Base-by-base conservation (phyloP, 148 eudicot genomes). In the Rhododendron griersonianum region DNA sequence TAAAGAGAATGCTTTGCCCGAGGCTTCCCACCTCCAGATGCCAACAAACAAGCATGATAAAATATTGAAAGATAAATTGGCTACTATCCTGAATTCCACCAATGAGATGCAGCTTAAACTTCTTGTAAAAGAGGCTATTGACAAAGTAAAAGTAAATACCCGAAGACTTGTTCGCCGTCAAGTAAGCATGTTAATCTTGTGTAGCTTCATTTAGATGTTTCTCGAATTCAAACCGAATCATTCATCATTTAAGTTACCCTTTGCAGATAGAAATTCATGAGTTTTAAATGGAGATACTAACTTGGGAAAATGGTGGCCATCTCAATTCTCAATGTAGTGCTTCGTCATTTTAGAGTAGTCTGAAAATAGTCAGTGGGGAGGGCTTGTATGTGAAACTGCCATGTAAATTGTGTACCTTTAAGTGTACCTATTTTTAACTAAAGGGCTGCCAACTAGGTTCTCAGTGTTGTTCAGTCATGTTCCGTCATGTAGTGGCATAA, bases 131-230 rank as follows among this genome's bases (percentile, higher is more conserved):
- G 98, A 92, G 87, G 95, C 93, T 82, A 90, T 95, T 85, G 89
- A 90, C 80, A 92, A 89, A 85, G 87, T 97, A 41, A 95, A 95
- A 89, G 53, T 84, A 48, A 97, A 94, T 82, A 97, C 98, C 39
- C 86, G 96, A 86, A 92, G 98, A 88, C 98, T 97, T 84, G 93
- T 95, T 84, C 98, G 99, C 78, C 99, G 98, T 44, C 99, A 97
- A 91, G 98, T 97, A 93, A 92, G 94, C 80, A 76, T 84, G 80
- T 81, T 45, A 55, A 84, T 7, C 81, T 76, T 19, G 2, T 45
- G n/a, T 74, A 71, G 14, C 61, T 28, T 47, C 35, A n/a, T 59
- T 28, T 84, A 41, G 7, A 77, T 77, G 39, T 23, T 4, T 63
- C 86, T 53, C 16, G 86, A 21, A 78, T 77, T 23, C 19, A 51